Conservation (phyloP, 306 rosid species). For the Cotoneaster glaucophyllus region DNA sequence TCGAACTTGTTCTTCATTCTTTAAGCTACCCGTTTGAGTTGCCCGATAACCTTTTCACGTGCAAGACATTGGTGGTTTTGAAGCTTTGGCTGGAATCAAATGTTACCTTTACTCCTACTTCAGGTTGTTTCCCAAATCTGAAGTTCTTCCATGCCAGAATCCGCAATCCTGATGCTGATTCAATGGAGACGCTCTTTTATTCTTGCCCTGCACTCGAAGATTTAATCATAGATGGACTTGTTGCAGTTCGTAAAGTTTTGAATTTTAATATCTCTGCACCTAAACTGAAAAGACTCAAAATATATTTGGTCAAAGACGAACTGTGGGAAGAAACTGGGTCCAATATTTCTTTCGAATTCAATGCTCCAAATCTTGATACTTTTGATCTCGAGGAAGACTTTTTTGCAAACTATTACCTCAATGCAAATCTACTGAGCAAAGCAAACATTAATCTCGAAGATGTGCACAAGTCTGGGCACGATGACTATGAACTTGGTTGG, state of each 20-base stretch:
- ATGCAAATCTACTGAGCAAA: background rate
- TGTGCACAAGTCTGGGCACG: background rate
- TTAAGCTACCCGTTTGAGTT: background rate
- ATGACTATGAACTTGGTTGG: background rate
- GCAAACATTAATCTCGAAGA: background rate
- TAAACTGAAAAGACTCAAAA: background rate
- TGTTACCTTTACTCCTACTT: background rate
- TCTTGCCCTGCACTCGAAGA: background rate
- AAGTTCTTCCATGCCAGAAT: too few relatives aligned
- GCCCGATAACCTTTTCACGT: background rate
- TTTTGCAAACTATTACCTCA: too few relatives aligned
- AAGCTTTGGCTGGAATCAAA: background rate
- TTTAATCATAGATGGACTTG: background rate
- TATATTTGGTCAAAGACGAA: background rate
- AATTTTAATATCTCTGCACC: background rate
- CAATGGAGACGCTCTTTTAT: background rate
- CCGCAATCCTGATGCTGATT: too few relatives aligned
- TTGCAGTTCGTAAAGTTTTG: background rate
- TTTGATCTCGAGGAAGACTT: background rate
- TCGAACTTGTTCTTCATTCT: background rate
- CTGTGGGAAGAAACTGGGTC: too few relatives aligned
- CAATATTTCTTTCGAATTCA: background rate
- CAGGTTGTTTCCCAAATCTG: background rate
- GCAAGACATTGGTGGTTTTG: background rate
- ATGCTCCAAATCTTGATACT: background rate